Evolutionary conservation across 2,329 filamentous ascomycete genomes (phyloP).

Genomic region (Fusarium paranaense): DNA sequence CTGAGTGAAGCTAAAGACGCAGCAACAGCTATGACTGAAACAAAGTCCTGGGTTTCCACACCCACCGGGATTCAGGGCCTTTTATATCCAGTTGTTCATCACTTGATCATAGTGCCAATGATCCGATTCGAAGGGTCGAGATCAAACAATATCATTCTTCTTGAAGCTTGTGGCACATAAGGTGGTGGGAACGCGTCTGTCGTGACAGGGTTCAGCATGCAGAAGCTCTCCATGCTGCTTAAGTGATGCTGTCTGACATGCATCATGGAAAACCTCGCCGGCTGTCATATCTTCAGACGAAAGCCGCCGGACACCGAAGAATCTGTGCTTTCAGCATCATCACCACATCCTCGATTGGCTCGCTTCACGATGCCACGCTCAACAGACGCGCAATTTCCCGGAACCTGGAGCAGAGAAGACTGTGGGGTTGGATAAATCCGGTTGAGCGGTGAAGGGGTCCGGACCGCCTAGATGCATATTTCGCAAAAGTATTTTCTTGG

Average conservation of each 20-base stretch:
- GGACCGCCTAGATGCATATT: conserved; percentile 34
- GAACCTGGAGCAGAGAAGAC: conserved; percentile 5
- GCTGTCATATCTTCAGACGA: neutral
- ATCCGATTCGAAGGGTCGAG: neutral
- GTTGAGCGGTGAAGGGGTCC: conserved; percentile 38
- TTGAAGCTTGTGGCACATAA: neutral
- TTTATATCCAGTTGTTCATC: neutral
- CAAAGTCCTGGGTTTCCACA: neutral
- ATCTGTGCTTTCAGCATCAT: neutral
- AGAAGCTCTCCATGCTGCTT: neutral
- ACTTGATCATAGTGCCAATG: neutral
- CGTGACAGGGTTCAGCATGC: neutral
- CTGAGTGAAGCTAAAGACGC: neutral
- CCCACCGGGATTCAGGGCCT: neutral
- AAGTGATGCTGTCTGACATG: neutral
- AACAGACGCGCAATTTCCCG: conserved; percentile 31
- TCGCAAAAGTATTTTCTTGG: neutral
- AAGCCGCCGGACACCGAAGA: neutral
- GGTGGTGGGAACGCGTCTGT: neutral
- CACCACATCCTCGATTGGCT: conserved; percentile 18
- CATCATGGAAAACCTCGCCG: neutral
- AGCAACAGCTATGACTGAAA: neutral
- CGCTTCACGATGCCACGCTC: conserved; percentile 15
- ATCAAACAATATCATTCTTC: neutral
- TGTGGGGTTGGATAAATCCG: conserved; percentile 35